These are phyloP conservation scores for Hemisphaericaspora xylofermentans DNA, from an alignment of 1,139 yeast genomes.

Conservation along the genomic window DNA sequence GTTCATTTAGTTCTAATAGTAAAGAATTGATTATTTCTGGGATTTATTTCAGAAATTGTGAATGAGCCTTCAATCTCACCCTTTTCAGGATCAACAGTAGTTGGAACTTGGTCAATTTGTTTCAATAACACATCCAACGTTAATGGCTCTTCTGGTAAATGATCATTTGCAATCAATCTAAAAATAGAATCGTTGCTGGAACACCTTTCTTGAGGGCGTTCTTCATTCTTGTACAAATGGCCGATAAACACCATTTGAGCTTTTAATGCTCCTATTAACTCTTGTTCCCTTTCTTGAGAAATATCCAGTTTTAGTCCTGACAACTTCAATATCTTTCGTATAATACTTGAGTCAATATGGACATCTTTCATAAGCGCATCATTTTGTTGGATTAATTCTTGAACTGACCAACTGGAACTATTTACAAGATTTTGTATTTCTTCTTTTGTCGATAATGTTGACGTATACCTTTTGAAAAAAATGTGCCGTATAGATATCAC, in stretches of 20 bases:
- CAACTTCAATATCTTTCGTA: slow-evolving; percentile 36
- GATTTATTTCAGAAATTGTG: slow-evolving; percentile 6
- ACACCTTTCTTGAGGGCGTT: slow-evolving; percentile 13
- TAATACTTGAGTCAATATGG: slow-evolving; percentile 18
- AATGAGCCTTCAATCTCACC: slow-evolving; percentile 25
- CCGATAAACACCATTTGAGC: slow-evolving; percentile 49
- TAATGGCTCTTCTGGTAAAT: slow-evolving; percentile 23
- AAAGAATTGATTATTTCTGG: slow-evolving; percentile 3
- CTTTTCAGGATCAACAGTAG: slow-evolving; percentile 23
- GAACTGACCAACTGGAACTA: slow-evolving; percentile 30
- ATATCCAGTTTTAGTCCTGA: slow-evolving; percentile 43
- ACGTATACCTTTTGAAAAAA: neutral
- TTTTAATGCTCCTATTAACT: slow-evolving; percentile 32
- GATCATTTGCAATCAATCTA: slow-evolving; percentile 38
- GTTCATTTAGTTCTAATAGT: slow-evolving; percentile 6
- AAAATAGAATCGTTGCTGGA: slow-evolving; percentile 26
- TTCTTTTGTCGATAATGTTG: neutral
- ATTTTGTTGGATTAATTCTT: slow-evolving; percentile 19
- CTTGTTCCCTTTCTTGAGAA: slow-evolving; percentile 22
- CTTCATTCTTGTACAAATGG: slow-evolving; percentile 35
- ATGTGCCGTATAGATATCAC: neutral
- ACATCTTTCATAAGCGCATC: slow-evolving; percentile 9
- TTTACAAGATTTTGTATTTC: slow-evolving; percentile 15
- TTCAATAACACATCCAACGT: slow-evolving; percentile 22
- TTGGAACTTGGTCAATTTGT: slow-evolving; percentile 21